Evolutionary conservation across 2,329 filamentous ascomycete species (phyloP).

Genomic region (Emergomyces pasteurianus): DNA sequence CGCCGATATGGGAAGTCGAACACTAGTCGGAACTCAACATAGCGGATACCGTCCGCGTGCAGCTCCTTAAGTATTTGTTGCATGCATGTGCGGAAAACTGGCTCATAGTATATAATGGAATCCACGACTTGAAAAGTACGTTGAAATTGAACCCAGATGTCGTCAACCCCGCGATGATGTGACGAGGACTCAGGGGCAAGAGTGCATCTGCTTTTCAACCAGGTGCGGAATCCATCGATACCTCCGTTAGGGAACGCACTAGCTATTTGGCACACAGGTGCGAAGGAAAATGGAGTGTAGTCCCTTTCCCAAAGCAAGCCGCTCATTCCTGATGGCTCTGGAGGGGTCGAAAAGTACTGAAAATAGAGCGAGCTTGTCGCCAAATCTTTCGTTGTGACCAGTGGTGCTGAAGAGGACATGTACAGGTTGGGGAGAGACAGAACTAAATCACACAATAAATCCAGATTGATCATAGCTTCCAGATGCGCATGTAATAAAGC

Average conservation of each 20-base stretch:
- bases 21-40: slow-evolving; percentile 68
- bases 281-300: slow-evolving; percentile 49
- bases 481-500: slow-evolving; percentile 71
- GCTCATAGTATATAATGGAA: slow-evolving; percentile 76
- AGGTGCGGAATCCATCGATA: slow-evolving; percentile 57
- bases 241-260: slow-evolving; percentile 64
- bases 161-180: slow-evolving; percentile 72
- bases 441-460: slow-evolving; percentile 62
- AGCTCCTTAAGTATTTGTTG: slow-evolving; percentile 58
- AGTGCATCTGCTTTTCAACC: slow-evolving; percentile 62
- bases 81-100: slow-evolving; percentile 69
- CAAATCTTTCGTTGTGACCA: slow-evolving; percentile 44
- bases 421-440: slow-evolving; percentile 62
- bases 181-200: slow-evolving; percentile 62
- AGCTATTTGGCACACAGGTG: slow-evolving; percentile 52
- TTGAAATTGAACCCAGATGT: slow-evolving; percentile 72
- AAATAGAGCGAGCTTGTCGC: slow-evolving; percentile 50
- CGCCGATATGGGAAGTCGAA: slow-evolving; percentile 62
- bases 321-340: slow-evolving; percentile 26
- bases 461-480: slow-evolving; percentile 81
- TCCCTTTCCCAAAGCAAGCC: slow-evolving; percentile 50
- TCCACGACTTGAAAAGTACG: slow-evolving; percentile 62
- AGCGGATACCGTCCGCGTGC: slow-evolving; percentile 69
- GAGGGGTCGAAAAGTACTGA: slow-evolving; percentile 39
- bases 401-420: slow-evolving; percentile 48